Base-by-base conservation (phyloP, 2,329 filamentous ascomycete species). In the Diaporthe humulicola region DNA sequence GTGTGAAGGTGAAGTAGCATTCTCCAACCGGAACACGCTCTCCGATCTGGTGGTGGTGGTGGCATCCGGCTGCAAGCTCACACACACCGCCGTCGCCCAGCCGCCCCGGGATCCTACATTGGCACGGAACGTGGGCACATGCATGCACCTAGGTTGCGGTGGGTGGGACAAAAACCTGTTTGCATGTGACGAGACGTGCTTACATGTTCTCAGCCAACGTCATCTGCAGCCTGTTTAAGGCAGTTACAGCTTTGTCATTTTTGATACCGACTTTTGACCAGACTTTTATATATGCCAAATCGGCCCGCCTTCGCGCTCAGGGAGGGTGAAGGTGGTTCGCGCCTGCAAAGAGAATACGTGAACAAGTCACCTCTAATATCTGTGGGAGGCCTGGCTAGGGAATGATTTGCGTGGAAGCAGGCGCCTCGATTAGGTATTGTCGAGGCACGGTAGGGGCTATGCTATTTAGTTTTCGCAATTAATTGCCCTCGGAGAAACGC, bases 101-200 rank as follows among this genome's bases (percentile, higher is more conserved):
- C 61, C 45, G 33, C 15, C 45, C 6, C 30, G 14, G 25, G n/a
- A 67, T 67, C 30, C 64, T 38, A 67, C 61, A 12, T 14, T 38
- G 42, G 19, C 3, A 67, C 3, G 28, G 45, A 52, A 28, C 50
- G 45, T 52, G 45, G 15, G 4, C 56, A 38, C 19, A 19, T 42
- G n/a, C 25, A 22, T 25, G 25, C 22, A 17, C 3, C 9, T 28
- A 3, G 36, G 28, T 19, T 25, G 22, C 30, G 33, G 7, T 52
- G 45, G 61, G 61, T 52, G 42, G 28, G 42, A 42, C 28, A 25
- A 30, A 36, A 67, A 48, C 61, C 30, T 52, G 45, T 52, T 67
- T 52, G 45, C 64, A 67, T 67, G 64, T 67, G 64, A 67, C 40
- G 22, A 54, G 33, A 22, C 64, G 8, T 67, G 64, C 64, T 52